Base-by-base conservation (phyloP, 2,329 filamentous ascomycete genomes). In the Xylariaceae sp. region DNA sequence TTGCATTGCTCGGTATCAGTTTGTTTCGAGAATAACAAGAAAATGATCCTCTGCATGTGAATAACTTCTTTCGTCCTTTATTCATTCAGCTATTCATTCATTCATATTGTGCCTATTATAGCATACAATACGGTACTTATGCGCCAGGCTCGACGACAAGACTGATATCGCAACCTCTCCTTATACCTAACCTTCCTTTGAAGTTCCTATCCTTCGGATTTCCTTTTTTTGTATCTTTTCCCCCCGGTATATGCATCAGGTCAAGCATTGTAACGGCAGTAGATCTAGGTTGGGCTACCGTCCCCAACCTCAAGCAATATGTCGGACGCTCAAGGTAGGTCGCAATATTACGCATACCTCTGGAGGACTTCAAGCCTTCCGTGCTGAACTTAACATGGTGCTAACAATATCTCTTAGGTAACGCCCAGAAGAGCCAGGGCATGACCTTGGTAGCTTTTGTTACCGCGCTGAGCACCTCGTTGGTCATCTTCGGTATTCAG, bases 401-500 rank as follows among this genome's bases (percentile, higher is more conserved):
- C 50, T 62, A 46, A 60, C 20, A 26, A 50, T 48, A 12, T 40
- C 14, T 7, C n/a, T 9, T 40, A 45, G 61, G 48, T 43, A 52
- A 59, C 7, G 73, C 69, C 52, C 65, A 75, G 48, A 57, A 60
- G 2, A 67, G 69, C 3, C 67, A 72, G 19, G 77, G 79, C 45
- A 77, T 80, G 46, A 79, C 77, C 59, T 68, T 83, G 48, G 71
- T 76, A 19, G 73, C 82, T n/a, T 90, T 91, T 63, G 66, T 89
- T 37, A 85, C 88, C 48, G 88, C 88, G 42, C 69, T 90, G 60
- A 80, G 78, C 37, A 81, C 84, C 48, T 86, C 86, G 68, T 69
- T 88, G 45, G 73, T 84, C 18, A 73, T 90, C 52, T 90, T 90
- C 58, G 81, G 77, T 1, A 74, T 87, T 4, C 85, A 88, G 69